Percentiles rank a stretch among this genome's conserved stretches.
Evolutionary conservation across 257 asterid species (phyloP).

Genomic region (Solanum virginianum): DNA sequence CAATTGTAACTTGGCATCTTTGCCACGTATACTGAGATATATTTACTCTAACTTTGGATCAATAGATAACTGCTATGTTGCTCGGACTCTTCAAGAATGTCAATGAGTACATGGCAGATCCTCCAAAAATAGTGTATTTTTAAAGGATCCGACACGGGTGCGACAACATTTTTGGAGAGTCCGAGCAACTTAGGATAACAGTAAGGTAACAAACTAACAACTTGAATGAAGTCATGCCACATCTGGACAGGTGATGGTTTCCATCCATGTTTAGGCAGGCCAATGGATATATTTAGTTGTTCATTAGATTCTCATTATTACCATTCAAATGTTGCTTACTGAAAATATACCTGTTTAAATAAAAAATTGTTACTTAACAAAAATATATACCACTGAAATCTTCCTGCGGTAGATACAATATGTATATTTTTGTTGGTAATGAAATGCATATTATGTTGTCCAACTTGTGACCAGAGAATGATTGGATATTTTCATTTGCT

Average conservation of each 20-base stretch:
- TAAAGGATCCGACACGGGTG: no score
- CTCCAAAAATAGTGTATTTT: no score
- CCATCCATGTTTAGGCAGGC: background rate
- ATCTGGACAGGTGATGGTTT: background rate
- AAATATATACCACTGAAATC: background rate
- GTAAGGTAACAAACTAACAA: background rate
- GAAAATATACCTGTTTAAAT: background rate
- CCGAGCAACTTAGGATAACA: background rate
- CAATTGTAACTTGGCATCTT: background rate
- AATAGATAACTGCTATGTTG: background rate
- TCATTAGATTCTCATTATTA: background rate
- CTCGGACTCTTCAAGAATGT: no score
- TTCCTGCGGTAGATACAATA: background rate
- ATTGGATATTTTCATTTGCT: background rate
- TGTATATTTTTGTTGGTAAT: background rate
- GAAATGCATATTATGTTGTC: background rate
- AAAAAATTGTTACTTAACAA: background rate
- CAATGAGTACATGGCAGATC: no score
- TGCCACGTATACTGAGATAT: background rate
- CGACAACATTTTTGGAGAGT: no score
- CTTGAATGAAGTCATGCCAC: background rate
- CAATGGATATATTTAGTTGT: background rate
- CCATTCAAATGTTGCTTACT: background rate
- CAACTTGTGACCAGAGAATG: background rate
- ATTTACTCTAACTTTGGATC: background rate